Base-by-base conservation (phyloP, 805 yeast species). In the Candida broadrunensis region DNA sequence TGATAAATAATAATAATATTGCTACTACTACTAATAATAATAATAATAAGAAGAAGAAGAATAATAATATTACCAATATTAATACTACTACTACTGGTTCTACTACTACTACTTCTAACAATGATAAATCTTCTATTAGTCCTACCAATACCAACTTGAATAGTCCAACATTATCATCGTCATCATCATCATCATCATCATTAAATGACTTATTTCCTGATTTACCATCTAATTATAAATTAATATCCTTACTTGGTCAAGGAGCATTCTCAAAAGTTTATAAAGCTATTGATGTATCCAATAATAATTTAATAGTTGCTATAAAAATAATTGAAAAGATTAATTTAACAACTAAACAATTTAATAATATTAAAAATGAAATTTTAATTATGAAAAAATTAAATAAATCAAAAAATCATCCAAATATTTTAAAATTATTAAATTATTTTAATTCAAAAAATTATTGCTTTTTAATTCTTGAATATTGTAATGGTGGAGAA, bases 251-350 rank as follows among this genome's bases (percentile, higher is more conserved):
- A 16, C 48, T 85, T 14, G 91, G 93, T 1, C 90, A 85, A 55
- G 98, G 98, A 7, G 97, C 97, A 0, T 90, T 91, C 58, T 87
- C 96, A 2, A 74, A 78, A 11, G 98, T 91, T 4, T 87, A 81
- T 66, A 81, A 77, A 55, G 95, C 95, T 0, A 56, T 67, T 13
- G 82, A 83, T 50, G 14, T 32, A 5, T 29, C 36, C 15, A 19
- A 13, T 17, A 27, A 43, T 15, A 48, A 63, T 3, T 49, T 49
- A 9, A 56, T 70, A 5, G 82, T 87, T 13, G 96, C 96, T 11
- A 77, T 88, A 52, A 88, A 88, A 54, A 77, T 86, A 43, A 85
- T 88, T 34, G 73, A 78, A 50, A 88, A 88, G 56, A 61, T 63
- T 34, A 72, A 73, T 39, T 67, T 83, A 71, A 66, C 72, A 38